Evolutionary conservation across 1,284 basidiomycete genomes (phyloP).

Genomic region (Tranzscheliella williamsii): DNA sequence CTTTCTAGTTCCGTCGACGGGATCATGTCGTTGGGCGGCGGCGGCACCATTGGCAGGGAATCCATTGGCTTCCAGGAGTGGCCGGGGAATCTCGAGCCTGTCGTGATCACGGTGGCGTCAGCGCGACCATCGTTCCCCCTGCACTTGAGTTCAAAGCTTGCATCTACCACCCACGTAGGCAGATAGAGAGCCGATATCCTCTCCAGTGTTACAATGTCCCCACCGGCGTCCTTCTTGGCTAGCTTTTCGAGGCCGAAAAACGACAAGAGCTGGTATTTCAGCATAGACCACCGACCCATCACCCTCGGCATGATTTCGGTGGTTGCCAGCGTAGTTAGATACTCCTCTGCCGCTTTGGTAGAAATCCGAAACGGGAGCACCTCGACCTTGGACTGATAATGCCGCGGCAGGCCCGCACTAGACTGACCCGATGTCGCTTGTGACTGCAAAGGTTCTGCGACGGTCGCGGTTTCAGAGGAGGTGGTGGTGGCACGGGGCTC

Average conservation of each 20-base stretch:
- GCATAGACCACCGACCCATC: constrained; percentile 7
- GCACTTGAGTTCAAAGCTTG: constrained; percentile 33
- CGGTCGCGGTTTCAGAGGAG: background rate
- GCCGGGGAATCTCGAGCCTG: constrained; percentile 18
- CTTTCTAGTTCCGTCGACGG: constrained; percentile 1
- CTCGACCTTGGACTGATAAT: constrained; percentile 32
- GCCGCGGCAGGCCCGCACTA: constrained; percentile 8
- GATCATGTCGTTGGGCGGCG: constrained; percentile 20
- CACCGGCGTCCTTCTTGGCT: constrained; percentile 3
- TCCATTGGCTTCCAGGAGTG: constrained; percentile 43
- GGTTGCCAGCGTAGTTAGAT: constrained; percentile 13
- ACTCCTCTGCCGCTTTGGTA: constrained; percentile 12
- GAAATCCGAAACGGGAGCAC: constrained; percentile 24
- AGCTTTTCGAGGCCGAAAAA: constrained; percentile 3
- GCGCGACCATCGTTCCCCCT: constrained; percentile 32
- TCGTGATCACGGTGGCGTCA: constrained; percentile 22
- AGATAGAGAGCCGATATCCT: constrained; percentile 29
- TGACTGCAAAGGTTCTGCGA: too few species aligned
- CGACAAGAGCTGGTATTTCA: constrained; percentile 15
- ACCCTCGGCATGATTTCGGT: constrained; percentile 18
- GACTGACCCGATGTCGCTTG: too few species aligned
- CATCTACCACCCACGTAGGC: constrained; percentile 37
- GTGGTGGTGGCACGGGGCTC: constrained; percentile 2
- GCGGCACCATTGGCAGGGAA: constrained; percentile 24
- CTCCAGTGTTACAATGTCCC: constrained; percentile 17